phyloP scores from a whole-genome alignment of 805 yeast genomes.

The Lachancea lanzarotensis region DNA sequence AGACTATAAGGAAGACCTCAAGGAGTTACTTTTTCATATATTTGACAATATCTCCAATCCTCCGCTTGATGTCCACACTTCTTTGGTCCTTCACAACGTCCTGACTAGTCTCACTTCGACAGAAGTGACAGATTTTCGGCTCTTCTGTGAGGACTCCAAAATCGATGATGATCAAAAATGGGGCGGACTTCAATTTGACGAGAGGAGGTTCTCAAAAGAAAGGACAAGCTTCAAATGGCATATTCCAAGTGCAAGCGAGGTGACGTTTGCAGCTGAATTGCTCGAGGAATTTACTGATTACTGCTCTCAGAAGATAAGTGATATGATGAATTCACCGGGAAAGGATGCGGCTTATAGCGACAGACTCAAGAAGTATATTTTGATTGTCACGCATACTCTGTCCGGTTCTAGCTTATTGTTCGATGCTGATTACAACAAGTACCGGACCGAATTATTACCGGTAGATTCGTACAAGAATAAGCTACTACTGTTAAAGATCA shows the following conservation, averaged over 20 bases:
- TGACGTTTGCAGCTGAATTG: slow-evolving; percentile 53
- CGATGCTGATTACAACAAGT: slow-evolving; percentile 58
- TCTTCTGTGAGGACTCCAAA: slow-evolving; percentile 42
- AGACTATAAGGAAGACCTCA: slow-evolving; percentile 39
- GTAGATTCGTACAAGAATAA: slow-evolving; percentile 18
- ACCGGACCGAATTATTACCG: slow-evolving; percentile 13
- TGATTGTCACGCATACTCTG: slow-evolving; percentile 51
- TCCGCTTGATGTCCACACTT: slow-evolving; percentile 49
- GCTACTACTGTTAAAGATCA: slow-evolving; percentile 31
- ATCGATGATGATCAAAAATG: slow-evolving; percentile 45
- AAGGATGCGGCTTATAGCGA: slow-evolving; percentile 35
- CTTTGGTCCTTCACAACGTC: slow-evolving; percentile 61
- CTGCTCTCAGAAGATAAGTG: slow-evolving; percentile 39
- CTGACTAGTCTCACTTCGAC: slow-evolving; percentile 58
- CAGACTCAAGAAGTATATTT: slow-evolving; percentile 46
- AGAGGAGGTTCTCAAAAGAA: slow-evolving; percentile 41
- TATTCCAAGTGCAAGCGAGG: slow-evolving; percentile 50
- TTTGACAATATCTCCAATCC: slow-evolving; percentile 38
- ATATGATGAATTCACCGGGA: slow-evolving; percentile 19
- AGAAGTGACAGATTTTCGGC: slow-evolving; percentile 48
- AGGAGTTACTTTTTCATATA: slow-evolving; percentile 30
- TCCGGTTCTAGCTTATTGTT: slow-evolving; percentile 68
- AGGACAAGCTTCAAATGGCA: slow-evolving; percentile 68
- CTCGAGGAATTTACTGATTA: slow-evolving; percentile 45
- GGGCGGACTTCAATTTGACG: slow-evolving; percentile 68